Conservation (phyloP, 108 stramenopile species). For the Skeletonema costatum region DNA sequence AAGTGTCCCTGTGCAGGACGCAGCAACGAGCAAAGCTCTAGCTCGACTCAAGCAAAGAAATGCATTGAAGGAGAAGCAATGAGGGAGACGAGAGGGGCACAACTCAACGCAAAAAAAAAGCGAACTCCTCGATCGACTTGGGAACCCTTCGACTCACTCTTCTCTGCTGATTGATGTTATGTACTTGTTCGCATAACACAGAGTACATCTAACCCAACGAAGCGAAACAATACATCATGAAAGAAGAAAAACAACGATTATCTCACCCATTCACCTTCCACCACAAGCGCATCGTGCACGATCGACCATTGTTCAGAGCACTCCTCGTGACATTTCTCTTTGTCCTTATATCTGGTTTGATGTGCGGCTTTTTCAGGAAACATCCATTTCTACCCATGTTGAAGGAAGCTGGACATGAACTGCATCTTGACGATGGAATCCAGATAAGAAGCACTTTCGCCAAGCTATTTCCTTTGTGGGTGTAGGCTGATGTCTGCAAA, state of each 20-base stretch:
- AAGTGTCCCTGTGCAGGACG: too few species aligned
- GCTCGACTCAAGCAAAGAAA: too few species aligned
- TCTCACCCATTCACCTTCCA: not conserved
- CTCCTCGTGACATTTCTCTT: conserved; percentile 16
- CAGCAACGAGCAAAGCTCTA: too few species aligned
- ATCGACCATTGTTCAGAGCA: conserved; percentile 1
- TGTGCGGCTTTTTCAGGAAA: not conserved
- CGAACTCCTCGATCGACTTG: too few species aligned
- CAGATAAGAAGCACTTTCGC: conserved; percentile 16
- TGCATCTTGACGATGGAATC: conserved; percentile 18
- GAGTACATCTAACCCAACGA: too few species aligned
- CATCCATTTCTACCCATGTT: conserved; percentile 8
- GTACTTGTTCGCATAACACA: too few species aligned
- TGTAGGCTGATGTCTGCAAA: not conserved
- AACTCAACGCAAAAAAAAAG: too few species aligned
- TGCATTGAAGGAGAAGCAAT: too few species aligned
- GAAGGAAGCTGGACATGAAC: conserved; percentile 21
- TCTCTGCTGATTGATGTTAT: too few species aligned
- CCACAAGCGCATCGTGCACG: conserved; percentile 20
- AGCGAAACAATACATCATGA: not conserved
- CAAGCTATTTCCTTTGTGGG: conserved; percentile 30
- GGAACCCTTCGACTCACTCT: too few species aligned
- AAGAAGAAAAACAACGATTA: not conserved
- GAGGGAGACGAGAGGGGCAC: too few species aligned
- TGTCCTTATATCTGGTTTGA: conserved; percentile 7